These are phyloP conservation scores for Seiridium unicorne DNA, from an alignment of 2,329 filamentous ascomycete species.

Conservation along the genomic window DNA sequence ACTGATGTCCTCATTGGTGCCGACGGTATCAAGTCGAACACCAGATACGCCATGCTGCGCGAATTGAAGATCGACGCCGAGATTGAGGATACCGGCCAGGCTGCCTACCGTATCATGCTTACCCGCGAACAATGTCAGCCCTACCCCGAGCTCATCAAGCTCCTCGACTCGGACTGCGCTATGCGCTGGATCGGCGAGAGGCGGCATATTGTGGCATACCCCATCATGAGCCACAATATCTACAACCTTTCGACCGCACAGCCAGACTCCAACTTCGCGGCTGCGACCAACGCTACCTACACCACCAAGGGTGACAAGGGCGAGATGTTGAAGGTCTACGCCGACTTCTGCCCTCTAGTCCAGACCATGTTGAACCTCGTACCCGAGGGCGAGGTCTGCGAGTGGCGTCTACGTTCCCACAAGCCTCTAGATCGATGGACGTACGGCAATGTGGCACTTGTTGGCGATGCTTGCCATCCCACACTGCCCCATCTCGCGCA, in stretches of 20 bases:
- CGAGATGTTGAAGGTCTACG: constrained; percentile 60
- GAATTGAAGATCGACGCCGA: constrained; percentile 49
- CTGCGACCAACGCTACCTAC: constrained; percentile 57
- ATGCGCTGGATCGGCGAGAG: constrained; percentile 75
- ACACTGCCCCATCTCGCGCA: constrained; percentile 67
- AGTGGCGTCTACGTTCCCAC: constrained; percentile 63
- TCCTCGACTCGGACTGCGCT: constrained; percentile 66
- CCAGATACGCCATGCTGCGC: constrained; percentile 52
- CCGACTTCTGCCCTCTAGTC: constrained; percentile 59
- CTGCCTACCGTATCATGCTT: constrained; percentile 78
- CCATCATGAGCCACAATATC: constrained; percentile 63
- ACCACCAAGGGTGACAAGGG: constrained; percentile 61
- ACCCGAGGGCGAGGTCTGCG: constrained; percentile 60
- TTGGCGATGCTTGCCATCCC: constrained; percentile 67
- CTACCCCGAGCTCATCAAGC: constrained; percentile 65
- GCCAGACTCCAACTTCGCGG: constrained; percentile 59
- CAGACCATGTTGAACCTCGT: constrained; percentile 59
- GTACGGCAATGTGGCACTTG: constrained; percentile 52
- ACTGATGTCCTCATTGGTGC: constrained; percentile 52
- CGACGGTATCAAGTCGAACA: constrained; percentile 55
- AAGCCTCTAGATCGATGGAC: constrained; percentile 57
- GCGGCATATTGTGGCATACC: constrained; percentile 77
- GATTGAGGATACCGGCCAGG: constrained; percentile 70
- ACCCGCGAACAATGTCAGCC: constrained; percentile 63
- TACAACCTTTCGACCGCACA: constrained; percentile 65